Base-by-base conservation (phyloP, 1,284 basidiomycete genomes). In the Fomitopsis betulina region DNA sequence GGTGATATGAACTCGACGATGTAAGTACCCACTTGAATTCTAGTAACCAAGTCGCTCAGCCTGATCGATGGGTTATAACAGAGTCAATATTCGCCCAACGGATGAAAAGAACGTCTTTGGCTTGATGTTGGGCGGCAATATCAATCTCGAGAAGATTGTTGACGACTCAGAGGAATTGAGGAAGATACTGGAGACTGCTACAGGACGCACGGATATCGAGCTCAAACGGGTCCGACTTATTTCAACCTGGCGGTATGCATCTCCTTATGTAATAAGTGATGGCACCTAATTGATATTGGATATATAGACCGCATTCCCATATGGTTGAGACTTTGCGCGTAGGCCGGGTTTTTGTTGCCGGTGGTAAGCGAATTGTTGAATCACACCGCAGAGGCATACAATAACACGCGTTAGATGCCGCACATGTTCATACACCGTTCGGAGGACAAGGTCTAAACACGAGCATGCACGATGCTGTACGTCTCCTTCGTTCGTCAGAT, bases 391-490 rank as follows among this genome's bases (percentile, higher is more conserved):
- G 12, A 37, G 35, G 9, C 35, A 30, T 30, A 30, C 27, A 30
- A 30, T 30, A 8, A 37, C 4, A 10, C 35, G 13, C 13, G 35
- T 12, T 27, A 64, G 64, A 70, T 50, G 65, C 66, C 10, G 70
- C 70, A 6, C 72, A 74, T 53, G 60, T 69, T 1, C 70, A 74
- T 54, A 65, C 64, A 1, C 70, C 69, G 0, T 64, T 66, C n/a
- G 71, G 72, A 3, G 72, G 69, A 17, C 68, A 69, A 56, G 59
- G 59, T 12, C 19, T 60, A 7, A 60, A 57, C n/a, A 57, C 55
- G 5, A 27, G 55, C 15, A 38, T 60, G 4, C 58, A 59, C 25
- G 58, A 59, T 27, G 21, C 51, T 2, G 58, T 59, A 49, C 13
- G 54, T 49, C 10, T 1, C 15, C n/a, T 8, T n/a, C 45, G 27